A percentile compares a stretch with the other conserved stretches of the same genome.
Evolutionary conservation across 139 green algal species (phyloP).

Genomic region (Chlamydomonas incerta): DNA sequence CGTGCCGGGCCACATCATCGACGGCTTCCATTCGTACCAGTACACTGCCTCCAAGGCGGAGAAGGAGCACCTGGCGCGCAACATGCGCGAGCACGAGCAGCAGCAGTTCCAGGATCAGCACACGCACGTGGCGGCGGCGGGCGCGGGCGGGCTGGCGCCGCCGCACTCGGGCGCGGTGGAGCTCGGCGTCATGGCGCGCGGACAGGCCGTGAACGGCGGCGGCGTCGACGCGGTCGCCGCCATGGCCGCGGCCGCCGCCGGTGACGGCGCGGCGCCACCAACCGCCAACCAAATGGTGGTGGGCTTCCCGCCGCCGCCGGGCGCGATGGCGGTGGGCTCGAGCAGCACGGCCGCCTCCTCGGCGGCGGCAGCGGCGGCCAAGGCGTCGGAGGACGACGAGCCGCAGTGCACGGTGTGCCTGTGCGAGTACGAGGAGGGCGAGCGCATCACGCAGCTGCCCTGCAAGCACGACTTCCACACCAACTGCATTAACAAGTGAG

Average conservation of each 20-base stretch:
- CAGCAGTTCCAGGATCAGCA: neutral
- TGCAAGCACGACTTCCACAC: constrained; percentile 60
- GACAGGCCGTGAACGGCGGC: neutral
- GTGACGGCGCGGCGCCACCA: neutral
- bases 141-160: neutral
- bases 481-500: constrained; percentile 76
- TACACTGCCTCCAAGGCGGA: constrained; percentile 25
- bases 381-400: constrained; percentile 40
- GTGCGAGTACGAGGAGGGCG: constrained; percentile 76
- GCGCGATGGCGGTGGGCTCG: too few species aligned
- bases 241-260: neutral
- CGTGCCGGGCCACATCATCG: constrained; percentile 43
- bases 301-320: neutral
- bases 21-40: constrained; percentile 50
- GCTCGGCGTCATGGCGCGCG: too few species aligned
- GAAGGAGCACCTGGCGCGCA: constrained; percentile 19
- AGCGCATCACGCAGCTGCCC: constrained; percentile 72
- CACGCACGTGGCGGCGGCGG: neutral
- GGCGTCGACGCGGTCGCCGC: neutral
- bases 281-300: neutral
- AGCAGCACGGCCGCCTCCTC: neutral
- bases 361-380: neutral
- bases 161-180: too few species aligned
- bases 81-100: neutral
- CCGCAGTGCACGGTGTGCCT: constrained; percentile 80